phyloP scores from a whole-genome alignment of 345 rosid species.

The Eucalyptus sp. region DNA sequence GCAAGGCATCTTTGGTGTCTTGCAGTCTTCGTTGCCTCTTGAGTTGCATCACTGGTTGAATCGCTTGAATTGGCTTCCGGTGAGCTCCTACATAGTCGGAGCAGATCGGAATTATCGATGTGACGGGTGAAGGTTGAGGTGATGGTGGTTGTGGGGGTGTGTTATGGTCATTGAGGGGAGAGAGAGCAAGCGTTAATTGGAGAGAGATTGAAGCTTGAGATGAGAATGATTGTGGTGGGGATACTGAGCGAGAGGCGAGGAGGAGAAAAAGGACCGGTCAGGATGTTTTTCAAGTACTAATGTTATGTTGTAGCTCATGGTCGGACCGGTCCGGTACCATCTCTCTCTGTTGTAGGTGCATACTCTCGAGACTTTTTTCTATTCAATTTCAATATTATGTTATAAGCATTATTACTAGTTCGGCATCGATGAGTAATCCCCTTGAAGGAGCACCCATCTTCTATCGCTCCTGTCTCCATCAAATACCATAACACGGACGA shows the following conservation, averaged over 20 bases:
- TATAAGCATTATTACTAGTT: background rate
- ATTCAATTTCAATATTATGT: background rate
- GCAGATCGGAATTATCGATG: background rate
- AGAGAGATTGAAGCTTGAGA: background rate
- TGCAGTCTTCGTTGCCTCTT: background rate
- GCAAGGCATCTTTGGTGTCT: background rate
- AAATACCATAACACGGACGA: background rate
- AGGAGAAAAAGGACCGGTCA: background rate
- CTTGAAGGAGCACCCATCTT: background rate
- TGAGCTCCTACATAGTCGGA: background rate
- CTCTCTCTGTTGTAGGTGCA: background rate
- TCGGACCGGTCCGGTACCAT: background rate
- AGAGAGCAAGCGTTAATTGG: background rate
- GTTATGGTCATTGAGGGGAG: background rate
- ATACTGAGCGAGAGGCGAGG: background rate
- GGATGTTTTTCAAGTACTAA: background rate
- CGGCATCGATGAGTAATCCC: background rate
- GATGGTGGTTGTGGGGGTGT: background rate
- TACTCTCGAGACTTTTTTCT: background rate
- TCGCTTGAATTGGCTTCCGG: background rate
- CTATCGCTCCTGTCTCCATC: background rate
- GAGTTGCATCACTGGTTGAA: background rate
- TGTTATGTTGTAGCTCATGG: background rate
- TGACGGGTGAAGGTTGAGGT: background rate
- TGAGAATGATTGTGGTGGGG: background rate